Evolutionary conservation across 2,329 filamentous ascomycete genomes (phyloP), one percentile per base, ranked within the genome.

Genomic region (Lasiodiplodia sp.): DNA sequence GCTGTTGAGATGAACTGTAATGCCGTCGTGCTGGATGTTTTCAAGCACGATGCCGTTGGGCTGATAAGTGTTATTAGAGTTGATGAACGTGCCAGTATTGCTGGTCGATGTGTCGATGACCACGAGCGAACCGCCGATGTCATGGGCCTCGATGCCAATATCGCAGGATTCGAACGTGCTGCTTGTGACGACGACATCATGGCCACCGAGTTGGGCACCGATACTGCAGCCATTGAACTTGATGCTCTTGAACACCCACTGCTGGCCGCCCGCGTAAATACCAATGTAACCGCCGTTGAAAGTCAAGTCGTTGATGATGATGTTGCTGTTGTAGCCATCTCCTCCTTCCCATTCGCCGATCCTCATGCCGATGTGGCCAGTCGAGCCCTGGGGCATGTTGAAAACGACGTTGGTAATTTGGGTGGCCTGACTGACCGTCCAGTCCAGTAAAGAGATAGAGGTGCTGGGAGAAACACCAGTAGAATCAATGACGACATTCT

Each of bases 331-430:
- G 25, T 65, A 68, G 2, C 66, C 65, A 2, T 76, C 66, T 16
- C 67, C 72, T 1, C 72, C 71, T 3, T 38, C 74, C 2, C 75
- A 78, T 31, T 77, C 78, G 11, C 79, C 77, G 44, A 80, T 73
- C 31, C 76, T 78, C 68, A 82, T 70, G 1, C 80, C 80, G 4
- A 75, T 72, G 58, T 82, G 80, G 14, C 74, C 73, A n/a, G 75
- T 77, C 34, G 69, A 71, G 28, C 70, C 16, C 16, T 51, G 71
- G 1, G 79, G 75, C 79, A 82, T 81, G 40, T 72, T 72, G 67
- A 82, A 74, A 37, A 72, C 68, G 11, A 75, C 73, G 25, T 75
- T 75, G 51, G 74, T 69, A 40, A 77, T 64, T 37, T 72, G 72
- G 0, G 74, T 76, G 5, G 74, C 75, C 58, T 77, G 75, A 2